Conservation (phyloP, 1,284 basidiomycete species). For the Cutaneotrichosporon arboriforme region DNA sequence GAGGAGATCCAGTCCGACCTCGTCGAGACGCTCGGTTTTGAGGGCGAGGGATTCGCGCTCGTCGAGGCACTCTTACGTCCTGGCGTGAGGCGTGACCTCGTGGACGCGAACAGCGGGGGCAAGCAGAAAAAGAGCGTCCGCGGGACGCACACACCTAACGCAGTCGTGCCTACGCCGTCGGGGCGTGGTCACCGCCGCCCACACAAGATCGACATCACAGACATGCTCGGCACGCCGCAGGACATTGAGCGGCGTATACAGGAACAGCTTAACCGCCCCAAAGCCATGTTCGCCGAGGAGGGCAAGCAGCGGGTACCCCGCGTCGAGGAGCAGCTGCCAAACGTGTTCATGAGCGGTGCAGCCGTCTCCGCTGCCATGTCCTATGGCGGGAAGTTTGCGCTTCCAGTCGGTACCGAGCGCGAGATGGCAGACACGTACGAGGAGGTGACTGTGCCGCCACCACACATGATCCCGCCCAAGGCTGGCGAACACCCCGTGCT, state of each 20-base stretch:
- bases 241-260: constrained; percentile 34
- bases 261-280: constrained; percentile 35
- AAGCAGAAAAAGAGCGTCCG: constrained; percentile 12
- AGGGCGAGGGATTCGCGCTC: constrained; percentile 53
- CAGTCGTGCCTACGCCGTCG: background rate
- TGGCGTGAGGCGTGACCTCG: constrained; percentile 28
- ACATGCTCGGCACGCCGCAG: constrained; percentile 36
- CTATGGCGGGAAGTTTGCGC: constrained; percentile 66
- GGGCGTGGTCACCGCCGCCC: constrained; percentile 5
- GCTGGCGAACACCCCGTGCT: constrained; percentile 66
- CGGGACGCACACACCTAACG: background rate
- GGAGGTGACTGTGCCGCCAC: constrained; percentile 85
- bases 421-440: constrained; percentile 50
- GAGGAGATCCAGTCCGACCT: constrained; percentile 75
- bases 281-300: constrained; percentile 36
- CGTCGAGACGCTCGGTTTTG: constrained; percentile 78
- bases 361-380: constrained; percentile 61
- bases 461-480: constrained; percentile 70
- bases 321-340: constrained; percentile 59
- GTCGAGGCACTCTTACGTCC: constrained; percentile 39
- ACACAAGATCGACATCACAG: constrained; percentile 33
- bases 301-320: constrained; percentile 54
- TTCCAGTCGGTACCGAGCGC: constrained; percentile 79
- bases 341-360: constrained; percentile 76
- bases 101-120: constrained; percentile 5